Evolutionary conservation across 352 stramenopile genomes (phyloP).

Genomic region (Phytophthora lateralis): DNA sequence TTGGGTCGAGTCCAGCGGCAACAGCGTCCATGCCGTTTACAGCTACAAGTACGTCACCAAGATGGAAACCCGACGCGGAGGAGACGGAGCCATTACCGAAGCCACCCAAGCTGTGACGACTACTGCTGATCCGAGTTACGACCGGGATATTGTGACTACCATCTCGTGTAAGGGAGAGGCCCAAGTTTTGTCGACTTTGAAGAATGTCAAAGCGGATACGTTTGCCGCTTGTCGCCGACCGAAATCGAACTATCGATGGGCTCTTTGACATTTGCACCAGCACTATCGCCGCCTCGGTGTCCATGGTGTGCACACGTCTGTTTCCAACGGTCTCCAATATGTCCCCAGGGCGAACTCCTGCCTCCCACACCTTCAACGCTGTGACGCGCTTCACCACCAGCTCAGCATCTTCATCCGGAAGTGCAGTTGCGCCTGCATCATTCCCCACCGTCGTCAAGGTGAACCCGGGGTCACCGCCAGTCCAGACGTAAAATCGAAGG

Average conservation of each 20-base stretch:
- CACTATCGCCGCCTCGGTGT: slow-evolving; percentile 38
- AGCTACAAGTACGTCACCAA: slow-evolving; percentile 59
- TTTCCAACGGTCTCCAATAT: slow-evolving; percentile 56
- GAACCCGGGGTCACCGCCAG: slow-evolving; percentile 35
- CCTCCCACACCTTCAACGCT: slow-evolving; percentile 44
- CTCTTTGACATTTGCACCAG: slow-evolving; percentile 34
- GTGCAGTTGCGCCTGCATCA: not conserved
- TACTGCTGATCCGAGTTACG: slow-evolving; percentile 40
- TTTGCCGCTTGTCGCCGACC: slow-evolving; percentile 17
- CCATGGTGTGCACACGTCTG: slow-evolving; percentile 38
- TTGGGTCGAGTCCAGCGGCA: slow-evolving; percentile 39
- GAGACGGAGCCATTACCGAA: not conserved
- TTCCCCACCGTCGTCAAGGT: slow-evolving; percentile 30
- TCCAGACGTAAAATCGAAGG: slow-evolving; percentile 61
- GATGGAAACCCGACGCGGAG: slow-evolving; percentile 22
- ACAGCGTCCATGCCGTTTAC: slow-evolving; percentile 63
- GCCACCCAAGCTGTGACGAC: not conserved
- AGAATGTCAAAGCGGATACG: slow-evolving; percentile 48
- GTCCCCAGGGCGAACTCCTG: slow-evolving; percentile 58
- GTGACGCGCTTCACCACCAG: slow-evolving; percentile 39
- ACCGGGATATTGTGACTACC: slow-evolving; percentile 51
- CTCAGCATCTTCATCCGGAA: slow-evolving; percentile 35
- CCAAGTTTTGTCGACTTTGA: slow-evolving; percentile 45
- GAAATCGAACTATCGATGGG: slow-evolving; percentile 57
- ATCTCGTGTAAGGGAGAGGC: slow-evolving; percentile 52